A percentile compares a stretch with the other conserved stretches of the same genome.
Conservation (phyloP, 2,329 filamentous ascomycete species). For the Pseudohalonectria lignicola region DNA sequence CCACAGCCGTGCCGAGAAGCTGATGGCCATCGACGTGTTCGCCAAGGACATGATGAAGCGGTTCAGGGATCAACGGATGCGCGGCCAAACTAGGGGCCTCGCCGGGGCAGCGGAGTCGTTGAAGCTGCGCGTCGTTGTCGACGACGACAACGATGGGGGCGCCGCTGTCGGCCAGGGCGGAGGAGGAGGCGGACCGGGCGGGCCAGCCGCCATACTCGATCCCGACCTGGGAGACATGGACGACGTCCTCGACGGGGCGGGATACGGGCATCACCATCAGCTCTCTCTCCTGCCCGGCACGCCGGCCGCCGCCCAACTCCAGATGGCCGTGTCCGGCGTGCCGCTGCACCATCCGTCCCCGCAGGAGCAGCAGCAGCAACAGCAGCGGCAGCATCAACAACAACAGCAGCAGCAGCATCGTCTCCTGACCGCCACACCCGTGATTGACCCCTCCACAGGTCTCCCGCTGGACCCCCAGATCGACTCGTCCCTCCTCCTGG, state of each 20-base stretch:
- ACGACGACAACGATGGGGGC: too few relatives aligned
- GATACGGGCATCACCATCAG: too few relatives aligned
- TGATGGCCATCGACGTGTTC: slow-evolving; percentile 58
- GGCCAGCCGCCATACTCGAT: not conserved
- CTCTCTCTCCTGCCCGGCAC: not conserved
- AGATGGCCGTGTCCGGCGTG: not conserved
- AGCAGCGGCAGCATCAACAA: not conserved
- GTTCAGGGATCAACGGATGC: slow-evolving; percentile 58
- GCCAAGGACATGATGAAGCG: slow-evolving; percentile 71
- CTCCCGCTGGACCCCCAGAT: slow-evolving; percentile 56
- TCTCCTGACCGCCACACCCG: slow-evolving; percentile 4
- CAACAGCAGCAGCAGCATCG: not conserved
- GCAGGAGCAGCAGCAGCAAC: not conserved
- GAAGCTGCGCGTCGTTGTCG: too few relatives aligned
- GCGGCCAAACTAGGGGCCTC: too few relatives aligned
- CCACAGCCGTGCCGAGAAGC: slow-evolving; percentile 32
- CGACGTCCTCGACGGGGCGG: too few relatives aligned
- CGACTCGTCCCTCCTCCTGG: slow-evolving; percentile 49
- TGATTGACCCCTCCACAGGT: slow-evolving; percentile 9
- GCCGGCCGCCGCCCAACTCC: not conserved
- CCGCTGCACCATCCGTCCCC: not conserved
- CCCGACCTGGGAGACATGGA: not conserved
- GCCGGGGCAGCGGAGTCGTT: too few relatives aligned
- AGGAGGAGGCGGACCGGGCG: too few relatives aligned
- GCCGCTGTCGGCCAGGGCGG: too few relatives aligned